A percentile compares a stretch with the other conserved stretches of the same genome.
Conservation (phyloP, 768 basidiomycete genomes). For the Tricholoma flavovirens region DNA sequence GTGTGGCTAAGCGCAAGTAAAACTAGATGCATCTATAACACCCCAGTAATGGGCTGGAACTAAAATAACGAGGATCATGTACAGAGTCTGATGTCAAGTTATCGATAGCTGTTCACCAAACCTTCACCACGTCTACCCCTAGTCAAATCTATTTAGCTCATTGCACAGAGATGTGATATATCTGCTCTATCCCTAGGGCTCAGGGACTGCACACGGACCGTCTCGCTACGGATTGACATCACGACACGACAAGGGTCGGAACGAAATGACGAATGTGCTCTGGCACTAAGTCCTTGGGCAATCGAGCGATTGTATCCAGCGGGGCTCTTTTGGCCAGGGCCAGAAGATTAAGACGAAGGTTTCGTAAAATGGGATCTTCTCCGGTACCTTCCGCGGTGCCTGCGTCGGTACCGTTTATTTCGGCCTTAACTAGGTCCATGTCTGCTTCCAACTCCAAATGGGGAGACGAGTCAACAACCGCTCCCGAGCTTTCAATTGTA, state of each 20-base stretch:
- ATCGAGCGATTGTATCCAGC: conserved; percentile 57
- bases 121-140: too few species aligned
- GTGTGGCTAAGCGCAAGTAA: too few species aligned
- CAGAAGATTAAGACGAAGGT: conserved; percentile 66
- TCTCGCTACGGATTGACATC: neutral
- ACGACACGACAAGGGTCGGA: conserved; percentile 39
- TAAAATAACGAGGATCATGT: too few species aligned
- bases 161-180: too few species aligned
- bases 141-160: too few species aligned
- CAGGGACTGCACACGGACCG: too few species aligned
- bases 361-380: conserved; percentile 49
- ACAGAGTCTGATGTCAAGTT: too few species aligned
- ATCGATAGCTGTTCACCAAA: too few species aligned
- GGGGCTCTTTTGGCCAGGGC: conserved; percentile 77
- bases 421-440: neutral
- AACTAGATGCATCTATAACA: too few species aligned
- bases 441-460: neutral
- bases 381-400: neutral
- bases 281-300: conserved; percentile 62
- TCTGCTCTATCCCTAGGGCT: too few species aligned
- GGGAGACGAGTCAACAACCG: neutral
- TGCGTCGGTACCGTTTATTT: neutral
- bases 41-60: too few species aligned
- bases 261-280: conserved; percentile 59
- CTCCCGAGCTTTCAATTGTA: conserved; percentile 1